Evolutionary conservation across 768 basidiomycete species (phyloP), one percentile per base, ranked within the genome.

Genomic region (Macrolepiota fuliginosa): DNA sequence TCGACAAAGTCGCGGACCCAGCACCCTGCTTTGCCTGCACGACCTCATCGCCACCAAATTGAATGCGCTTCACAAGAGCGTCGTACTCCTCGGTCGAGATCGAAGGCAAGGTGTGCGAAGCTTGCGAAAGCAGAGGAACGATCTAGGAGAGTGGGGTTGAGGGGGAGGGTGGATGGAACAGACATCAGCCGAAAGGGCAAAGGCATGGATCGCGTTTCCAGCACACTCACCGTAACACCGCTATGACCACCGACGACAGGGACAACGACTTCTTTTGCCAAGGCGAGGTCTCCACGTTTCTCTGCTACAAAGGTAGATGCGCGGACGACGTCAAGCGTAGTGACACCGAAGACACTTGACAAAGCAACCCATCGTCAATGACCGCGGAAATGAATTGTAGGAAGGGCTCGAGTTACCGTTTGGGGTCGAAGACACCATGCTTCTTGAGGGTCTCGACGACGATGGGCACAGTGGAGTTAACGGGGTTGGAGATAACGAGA

Each of bases 381-480:
- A 19, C 24, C 27, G 56, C 24, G 29, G 32, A n/a, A 22, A 47
- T 57, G 19, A 50, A 47, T 19, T 36, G 17, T 27, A 45, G 40
- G 19, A 19, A 49, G 49, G 10, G 42, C 29, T 25, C 32, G 42
- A 40, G 22, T 42, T 72, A 94, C 96, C 86, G 85, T 81, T 91
- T 97, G 65, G 94, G 91, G 74, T 99, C 87, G 72, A 90, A 98
- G 29, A 93, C 90, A 49, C 88, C 89, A 65, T 90, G 84, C 76
- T 93, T 89, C 86, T 96, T 99, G 80, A 96, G 86, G 39, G 96
- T 90, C 76, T 98, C 96, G 15, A 87, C 94, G 50, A 94, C 94
- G 70, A 99, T 93, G 52, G 97, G 97, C 40, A 98, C 96, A 40
- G 97, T 98, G 46, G 96, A 98, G 85, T 99, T 98, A 72, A 99